These are phyloP conservation scores for Aspergillus sp. DNA, from an alignment of 2,329 filamentous ascomycete genomes.

Conservation along the genomic window DNA sequence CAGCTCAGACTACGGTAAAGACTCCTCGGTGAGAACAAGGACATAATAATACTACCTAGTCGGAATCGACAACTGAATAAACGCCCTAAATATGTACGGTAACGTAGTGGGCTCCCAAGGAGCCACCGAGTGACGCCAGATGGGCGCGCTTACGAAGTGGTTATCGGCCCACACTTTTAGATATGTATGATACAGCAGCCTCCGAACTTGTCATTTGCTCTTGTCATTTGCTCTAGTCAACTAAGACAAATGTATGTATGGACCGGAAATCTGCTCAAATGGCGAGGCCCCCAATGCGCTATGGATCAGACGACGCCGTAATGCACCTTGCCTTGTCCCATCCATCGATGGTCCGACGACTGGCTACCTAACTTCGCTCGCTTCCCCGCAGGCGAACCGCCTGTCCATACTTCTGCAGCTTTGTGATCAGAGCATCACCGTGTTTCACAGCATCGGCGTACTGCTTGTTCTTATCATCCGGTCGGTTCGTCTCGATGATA, in stretches of 20 bases:
- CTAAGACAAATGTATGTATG: constrained; percentile 19
- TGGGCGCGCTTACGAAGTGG: not conserved
- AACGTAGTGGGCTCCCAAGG: not conserved
- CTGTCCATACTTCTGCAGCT: constrained; percentile 98
- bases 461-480: constrained; percentile 99
- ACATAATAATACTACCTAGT: not conserved
- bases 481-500: constrained; percentile 96
- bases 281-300: constrained; percentile 7
- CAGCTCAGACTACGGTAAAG: not conserved
- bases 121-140: not conserved
- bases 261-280: constrained; percentile 14
- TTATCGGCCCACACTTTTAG: constrained; percentile 5
- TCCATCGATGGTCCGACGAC: not conserved
- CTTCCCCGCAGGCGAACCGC: constrained; percentile 92
- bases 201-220: constrained; percentile 23
- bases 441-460: constrained; percentile 98
- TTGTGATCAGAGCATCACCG: constrained; percentile 96
- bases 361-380: constrained; percentile 71
- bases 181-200: constrained; percentile 31
- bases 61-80: not conserved
- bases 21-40: not conserved
- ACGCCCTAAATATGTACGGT: not conserved
- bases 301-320: constrained; percentile 6
- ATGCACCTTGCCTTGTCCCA: constrained; percentile 10
- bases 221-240: constrained; percentile 23